These are phyloP conservation scores for Rhodamnia rubescens DNA, from an alignment of 345 rosid genomes.

Conservation along the genomic window DNA sequence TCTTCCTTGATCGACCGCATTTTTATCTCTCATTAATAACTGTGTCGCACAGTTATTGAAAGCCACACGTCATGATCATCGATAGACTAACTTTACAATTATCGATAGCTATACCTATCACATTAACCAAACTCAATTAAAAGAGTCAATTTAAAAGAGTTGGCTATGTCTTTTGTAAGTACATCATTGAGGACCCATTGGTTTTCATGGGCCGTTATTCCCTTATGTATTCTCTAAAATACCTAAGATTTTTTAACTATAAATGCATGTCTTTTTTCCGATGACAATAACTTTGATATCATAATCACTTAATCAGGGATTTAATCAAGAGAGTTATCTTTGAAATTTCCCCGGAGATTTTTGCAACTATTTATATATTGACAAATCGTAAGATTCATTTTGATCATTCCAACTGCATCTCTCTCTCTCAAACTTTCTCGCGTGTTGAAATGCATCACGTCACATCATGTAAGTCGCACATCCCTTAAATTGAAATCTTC, in stretches of 20 bases:
- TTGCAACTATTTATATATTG: neutral
- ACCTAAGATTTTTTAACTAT: neutral
- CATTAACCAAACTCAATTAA: neutral
- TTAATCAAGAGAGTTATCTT: neutral
- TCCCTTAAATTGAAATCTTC: neutral
- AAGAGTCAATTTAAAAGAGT: neutral
- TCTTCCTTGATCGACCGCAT: neutral
- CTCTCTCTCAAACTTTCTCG: neutral
- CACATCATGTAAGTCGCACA: too few relatives aligned
- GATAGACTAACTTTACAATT: neutral
- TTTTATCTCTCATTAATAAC: neutral
- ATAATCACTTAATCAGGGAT: neutral
- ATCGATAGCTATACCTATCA: neutral
- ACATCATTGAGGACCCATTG: too few relatives aligned
- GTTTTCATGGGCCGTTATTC: too few relatives aligned
- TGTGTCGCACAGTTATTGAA: neutral
- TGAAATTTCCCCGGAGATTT: neutral
- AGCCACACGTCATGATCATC: neutral
- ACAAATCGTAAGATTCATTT: neutral
- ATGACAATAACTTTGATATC: too few relatives aligned
- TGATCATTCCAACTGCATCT: neutral
- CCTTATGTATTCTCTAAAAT: too few relatives aligned
- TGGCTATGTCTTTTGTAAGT: neutral
- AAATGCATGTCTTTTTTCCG: neutral
- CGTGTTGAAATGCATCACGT: too few relatives aligned